These are phyloP conservation scores for Ilex paraguariensis DNA, from an alignment of 305 asterid genomes.

Conservation along the genomic window DNA sequence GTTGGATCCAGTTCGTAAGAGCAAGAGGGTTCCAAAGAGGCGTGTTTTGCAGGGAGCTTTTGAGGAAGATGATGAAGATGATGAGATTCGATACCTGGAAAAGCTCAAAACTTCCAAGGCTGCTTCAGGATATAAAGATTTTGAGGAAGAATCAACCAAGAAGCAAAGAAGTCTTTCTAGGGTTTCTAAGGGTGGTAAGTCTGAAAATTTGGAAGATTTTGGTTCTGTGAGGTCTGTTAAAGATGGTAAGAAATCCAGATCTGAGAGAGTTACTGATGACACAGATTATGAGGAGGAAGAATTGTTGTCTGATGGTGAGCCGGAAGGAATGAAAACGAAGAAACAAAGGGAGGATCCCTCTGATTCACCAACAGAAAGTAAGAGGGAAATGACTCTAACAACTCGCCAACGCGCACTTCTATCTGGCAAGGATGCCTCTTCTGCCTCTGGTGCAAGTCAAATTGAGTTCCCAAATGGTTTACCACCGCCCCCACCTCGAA, in stretches of 20 bases:
- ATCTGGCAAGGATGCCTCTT: constrained; percentile 55
- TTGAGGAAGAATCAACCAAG: constrained; percentile 43
- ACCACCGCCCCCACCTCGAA: constrained; percentile 89
- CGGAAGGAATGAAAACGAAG: constrained; percentile 53
- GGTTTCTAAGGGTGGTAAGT: constrained; percentile 33
- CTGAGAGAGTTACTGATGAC: constrained; percentile 42
- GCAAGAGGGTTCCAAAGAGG: constrained; percentile 71
- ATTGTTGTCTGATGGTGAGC: constrained; percentile 45
- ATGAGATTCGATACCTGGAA: constrained; percentile 84
- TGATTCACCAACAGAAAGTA: constrained; percentile 53
- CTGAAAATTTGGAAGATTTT: constrained; percentile 36
- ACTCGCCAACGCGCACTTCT: constrained; percentile 94
- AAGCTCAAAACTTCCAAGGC: constrained; percentile 66
- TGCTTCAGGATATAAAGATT: constrained; percentile 36
- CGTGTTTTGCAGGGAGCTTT: constrained; percentile 62
- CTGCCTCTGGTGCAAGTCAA: constrained; percentile 46
- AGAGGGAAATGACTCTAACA: constrained; percentile 79
- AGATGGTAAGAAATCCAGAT: constrained; percentile 47
- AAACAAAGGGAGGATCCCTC: constrained; percentile 56
- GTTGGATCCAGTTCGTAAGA: constrained; percentile 72
- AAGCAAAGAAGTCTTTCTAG: constrained; percentile 35
- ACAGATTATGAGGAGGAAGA: constrained; percentile 61
- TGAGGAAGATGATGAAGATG: constrained; percentile 72
- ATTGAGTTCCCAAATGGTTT: constrained; percentile 91
- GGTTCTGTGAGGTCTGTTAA: constrained; percentile 26